Base-by-base conservation (phyloP, 306 rosid species). In the Canavalia gladiata region DNA sequence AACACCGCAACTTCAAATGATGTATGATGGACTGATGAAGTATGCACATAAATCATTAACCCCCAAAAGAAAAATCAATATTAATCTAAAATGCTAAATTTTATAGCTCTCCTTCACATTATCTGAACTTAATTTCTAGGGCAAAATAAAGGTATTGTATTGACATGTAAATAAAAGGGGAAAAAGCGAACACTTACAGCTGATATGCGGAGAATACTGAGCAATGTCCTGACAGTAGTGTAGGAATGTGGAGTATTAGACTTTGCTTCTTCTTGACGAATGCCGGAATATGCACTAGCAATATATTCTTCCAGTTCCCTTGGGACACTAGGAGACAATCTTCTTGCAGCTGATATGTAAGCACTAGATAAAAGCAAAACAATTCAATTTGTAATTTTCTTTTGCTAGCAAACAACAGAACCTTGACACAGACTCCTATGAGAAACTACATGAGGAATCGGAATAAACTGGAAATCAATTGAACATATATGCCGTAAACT, bases 191-290 rank as follows among this genome's bases (percentile, higher is more conserved):
- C 75, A 86, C 97, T 88, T 88, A 96, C 98, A 50, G 99, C 86
- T 52, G 99, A 93, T 86, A 93, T 88, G 77, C 98, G 98, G 72
- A 96, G 97, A 86, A 96, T 96, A 81, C 98, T 96, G 83, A 96
- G 99, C 81, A 96, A 89, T 56, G 99, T 96, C 90, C 99, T 85
- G 78, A 96, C 88, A 35, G 99, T 96, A 12, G 99, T 93, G 78
- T 96, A 96, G 76, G 99, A 90, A 86, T 96, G 98, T 13, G 99
- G 98, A 72, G 97, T 75, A 50, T 84, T 89, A 9, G 98, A 92
- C 81, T 89, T 93, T 75, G 98, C 94, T 88, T 93, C 99, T 81
- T 96, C 99, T 86, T 96, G 98, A 62, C 99, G 90, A 83, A 96
- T 92, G 82, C 87, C 76, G 43, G 94, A 92, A 88, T 96, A 93